Conservation (phyloP, 768 basidiomycete genomes). For the Tricholoma saponaceum region DNA sequence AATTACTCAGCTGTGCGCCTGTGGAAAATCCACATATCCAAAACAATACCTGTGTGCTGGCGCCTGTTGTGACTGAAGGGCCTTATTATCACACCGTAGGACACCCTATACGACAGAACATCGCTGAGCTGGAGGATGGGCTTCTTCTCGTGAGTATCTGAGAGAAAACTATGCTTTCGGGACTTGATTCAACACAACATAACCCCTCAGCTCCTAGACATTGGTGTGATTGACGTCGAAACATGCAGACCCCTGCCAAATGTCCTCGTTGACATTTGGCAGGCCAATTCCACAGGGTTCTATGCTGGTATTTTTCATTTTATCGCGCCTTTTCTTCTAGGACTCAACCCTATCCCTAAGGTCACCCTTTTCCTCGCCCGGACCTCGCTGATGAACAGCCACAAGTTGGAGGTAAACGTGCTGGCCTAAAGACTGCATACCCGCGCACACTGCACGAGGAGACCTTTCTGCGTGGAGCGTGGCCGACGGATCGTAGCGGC, state of each 20-base stretch:
- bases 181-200: not conserved
- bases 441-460: constrained; percentile 40
- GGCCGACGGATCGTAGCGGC: constrained; percentile 49
- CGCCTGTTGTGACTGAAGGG: constrained; percentile 51
- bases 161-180: not conserved
- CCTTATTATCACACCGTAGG: constrained; percentile 50
- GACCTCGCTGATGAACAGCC: constrained; percentile 41
- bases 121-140: constrained; percentile 50
- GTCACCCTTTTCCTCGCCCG: constrained; percentile 44
- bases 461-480: constrained; percentile 49
- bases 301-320: constrained; percentile 39
- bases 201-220: constrained; percentile 39
- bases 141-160: constrained; percentile 37
- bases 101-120: constrained; percentile 50
- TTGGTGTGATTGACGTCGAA: constrained; percentile 55
- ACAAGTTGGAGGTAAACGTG: constrained; percentile 40
- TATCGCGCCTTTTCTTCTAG: not conserved
- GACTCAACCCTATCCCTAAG: constrained; percentile 14
- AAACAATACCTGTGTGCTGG: constrained; percentile 52
- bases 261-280: constrained; percentile 58
- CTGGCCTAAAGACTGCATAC: constrained; percentile 38
- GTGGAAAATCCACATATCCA: constrained; percentile 45
- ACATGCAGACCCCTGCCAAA: constrained; percentile 53
- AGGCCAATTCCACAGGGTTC: constrained; percentile 51
- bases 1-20: constrained; percentile 41